Evolutionary conservation across 2,329 filamentous ascomycete genomes (phyloP), one percentile per base, ranked within the genome.

Genomic region (Gnomoniopsis smithogilvyi): DNA sequence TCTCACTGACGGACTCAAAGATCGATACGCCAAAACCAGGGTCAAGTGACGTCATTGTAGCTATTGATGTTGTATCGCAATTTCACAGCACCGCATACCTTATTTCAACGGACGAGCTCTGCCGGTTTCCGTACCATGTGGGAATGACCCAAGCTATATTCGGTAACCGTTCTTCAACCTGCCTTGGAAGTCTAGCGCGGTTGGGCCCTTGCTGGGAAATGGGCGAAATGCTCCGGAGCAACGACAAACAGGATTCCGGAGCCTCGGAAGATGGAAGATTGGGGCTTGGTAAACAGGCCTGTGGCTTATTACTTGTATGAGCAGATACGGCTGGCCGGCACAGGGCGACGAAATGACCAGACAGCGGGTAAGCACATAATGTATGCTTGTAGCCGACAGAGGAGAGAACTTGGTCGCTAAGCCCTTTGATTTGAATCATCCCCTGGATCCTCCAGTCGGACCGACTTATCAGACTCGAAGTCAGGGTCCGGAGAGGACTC

Each of bases 41-140:
- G 26, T 30, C 4, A 30, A 30, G 19, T 56, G 53, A 56, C 53
- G 53, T 56, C 53, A 56, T 21, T 56, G 53, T 34, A 56, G 11
- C 45, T 26, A 11, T 56, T 48, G 53, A 56, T 50, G 17, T 21
- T 21, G 17, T 17, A 22, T 36, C 12, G 49, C 33, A 30, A 30
- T 30, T 30, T 8, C 4, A 8, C 8, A 8, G 26, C 26, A 30
- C 26, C 26, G 8, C 8, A 8, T 30, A 30, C 8, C 4, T 30
- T 30, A 30, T 4, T 30, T 30, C 8, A 30, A 30, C 26, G 26
- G 26, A 30, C 26, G 26, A 30, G 26, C 4, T 30, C 26, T 30
- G 26, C 26, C 26, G 26, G 26, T 8, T 30, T 30, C 26, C 26
- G 26, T 4, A 8, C 26, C 26, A 4, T 30, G 26, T 30, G 8